Conservation (phyloP, 306 rosid species). For the Sicyos baderoa region DNA sequence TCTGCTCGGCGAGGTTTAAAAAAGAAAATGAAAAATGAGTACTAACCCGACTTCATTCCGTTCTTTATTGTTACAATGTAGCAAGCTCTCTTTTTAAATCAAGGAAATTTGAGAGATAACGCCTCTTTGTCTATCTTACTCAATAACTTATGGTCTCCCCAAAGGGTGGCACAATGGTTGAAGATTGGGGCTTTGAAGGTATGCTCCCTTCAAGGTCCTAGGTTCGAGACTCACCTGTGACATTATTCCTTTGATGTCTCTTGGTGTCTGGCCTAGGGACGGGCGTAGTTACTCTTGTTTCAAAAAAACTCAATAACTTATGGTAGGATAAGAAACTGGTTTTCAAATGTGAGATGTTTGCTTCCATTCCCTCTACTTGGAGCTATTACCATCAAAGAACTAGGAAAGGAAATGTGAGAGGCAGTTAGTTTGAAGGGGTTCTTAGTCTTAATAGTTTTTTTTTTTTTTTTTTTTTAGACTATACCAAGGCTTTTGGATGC, state of each 20-base stretch:
- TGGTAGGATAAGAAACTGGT: background rate
- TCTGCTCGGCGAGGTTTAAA: background rate
- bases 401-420: background rate
- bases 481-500: constrained; percentile 63
- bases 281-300: too few relatives aligned
- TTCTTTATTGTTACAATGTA: background rate
- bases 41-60: background rate
- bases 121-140: background rate
- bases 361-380: background rate
- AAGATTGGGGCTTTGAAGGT: too few relatives aligned
- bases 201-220: too few relatives aligned
- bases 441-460: background rate
- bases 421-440: background rate
- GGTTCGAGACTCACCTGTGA: too few relatives aligned
- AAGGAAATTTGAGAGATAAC: background rate
- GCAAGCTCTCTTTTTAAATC: background rate
- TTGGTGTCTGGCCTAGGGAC: too few relatives aligned
- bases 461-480: constrained; percentile 32
- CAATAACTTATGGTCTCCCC: background rate
- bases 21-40: too few relatives aligned
- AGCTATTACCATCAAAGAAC: background rate
- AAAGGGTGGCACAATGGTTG: too few relatives aligned
- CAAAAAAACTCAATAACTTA: background rate
- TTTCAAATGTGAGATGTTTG: background rate
- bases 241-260: too few relatives aligned